Base-by-base conservation (phyloP, 2,329 filamentous ascomycete genomes). In the Penicillium sp. region DNA sequence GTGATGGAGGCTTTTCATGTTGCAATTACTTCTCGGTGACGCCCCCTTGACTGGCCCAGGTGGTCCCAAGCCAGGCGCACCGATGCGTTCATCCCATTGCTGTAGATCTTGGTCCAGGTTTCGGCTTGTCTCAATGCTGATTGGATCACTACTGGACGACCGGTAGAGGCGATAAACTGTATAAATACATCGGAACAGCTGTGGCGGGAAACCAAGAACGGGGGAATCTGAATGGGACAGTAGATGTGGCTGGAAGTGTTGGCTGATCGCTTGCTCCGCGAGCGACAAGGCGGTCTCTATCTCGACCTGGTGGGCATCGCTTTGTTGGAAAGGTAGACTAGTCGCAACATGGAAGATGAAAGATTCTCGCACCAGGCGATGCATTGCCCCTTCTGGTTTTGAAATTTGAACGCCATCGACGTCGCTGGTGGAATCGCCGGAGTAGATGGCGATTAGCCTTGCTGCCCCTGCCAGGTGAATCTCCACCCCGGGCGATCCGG, bases 291-390 rank as follows among this genome's bases (percentile, higher is more conserved):
- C 56, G 1, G 46, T 37, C n/a, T 67, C 58, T n/a, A 67, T 54
- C 13, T 52, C 30, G 3, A 24, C 17, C 6, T 52, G 39, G 6
- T 46, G 24, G 3, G 27, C 7, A 7, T 18, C 17, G 6, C 47
- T 46, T 7, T 49, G 33, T 10, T 63, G 62, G 20, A 67, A 66
- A 1, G 64, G 61, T 10, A 67, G 53, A 21, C 61, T 60, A 4
- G 63, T 67, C 8, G 63, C 53, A 4, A 57, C 58, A 34, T 67
- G 64, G 32, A 67, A 67, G 37, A 66, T 61, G 34, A 66, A 67
- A 0, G 63, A 54, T 27, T 66, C 64, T 3, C 60, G 51, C 30
- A 51, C 61, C 0, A 65, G 46, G 18, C 59, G 55, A 21, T 54
- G 33, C 34, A 56, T 60, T 7, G 40, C 26, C 6, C 17, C 18